Base-by-base conservation (phyloP, 2,329 filamentous ascomycete genomes). In the Alternaria rosae region DNA sequence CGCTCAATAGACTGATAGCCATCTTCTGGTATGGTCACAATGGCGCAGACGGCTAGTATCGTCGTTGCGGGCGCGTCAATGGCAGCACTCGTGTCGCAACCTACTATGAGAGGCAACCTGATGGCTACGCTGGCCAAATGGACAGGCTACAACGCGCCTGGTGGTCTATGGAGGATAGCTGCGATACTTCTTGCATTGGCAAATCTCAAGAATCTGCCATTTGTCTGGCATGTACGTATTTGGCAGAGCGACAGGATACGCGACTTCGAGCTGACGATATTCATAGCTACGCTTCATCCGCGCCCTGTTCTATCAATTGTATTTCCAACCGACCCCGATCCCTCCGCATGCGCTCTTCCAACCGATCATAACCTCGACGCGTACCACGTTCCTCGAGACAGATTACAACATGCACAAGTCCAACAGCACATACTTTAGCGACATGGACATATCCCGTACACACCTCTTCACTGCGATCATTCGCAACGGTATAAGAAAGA, bases 351-450 rank as follows among this genome's bases (percentile, higher is more conserved):
- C 90, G 42, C 86, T 95, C 67, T 95, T 94, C 82, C 86, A 88
- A 51, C 89, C 91, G 50, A 81, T 91, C 54, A 88, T 92, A 61
- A 88, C 89, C 15, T 82, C 84, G 41, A 88, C 90, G 7, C 87
- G 89, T 73, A 87, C 90, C 13, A 87, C 91, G 1, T 81, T 91
- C 56, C 85, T 91, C 69, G 93, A 97, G 80, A 92, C 90, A 72
- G 94, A 97, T 81, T 93, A 93, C 82, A 94, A 95, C 81, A 75
- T 93, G 44, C 91, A 94, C 85, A 93, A 94, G 78, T 89, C 89
- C 64, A 92, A 93, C 82, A 88, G 87, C 70, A 97, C 93, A 28
- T 97, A 96, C 83, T 97, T 97, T 76, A 84, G 89, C 68, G 93
- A 97, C 79, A 88, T 96, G 68, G 93, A 97, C 79, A 87, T 94